Evolutionary conservation across 768 basidiomycete species (phyloP), one percentile per base, ranked within the genome.

Genomic region (Leccinellum luteum): DNA sequence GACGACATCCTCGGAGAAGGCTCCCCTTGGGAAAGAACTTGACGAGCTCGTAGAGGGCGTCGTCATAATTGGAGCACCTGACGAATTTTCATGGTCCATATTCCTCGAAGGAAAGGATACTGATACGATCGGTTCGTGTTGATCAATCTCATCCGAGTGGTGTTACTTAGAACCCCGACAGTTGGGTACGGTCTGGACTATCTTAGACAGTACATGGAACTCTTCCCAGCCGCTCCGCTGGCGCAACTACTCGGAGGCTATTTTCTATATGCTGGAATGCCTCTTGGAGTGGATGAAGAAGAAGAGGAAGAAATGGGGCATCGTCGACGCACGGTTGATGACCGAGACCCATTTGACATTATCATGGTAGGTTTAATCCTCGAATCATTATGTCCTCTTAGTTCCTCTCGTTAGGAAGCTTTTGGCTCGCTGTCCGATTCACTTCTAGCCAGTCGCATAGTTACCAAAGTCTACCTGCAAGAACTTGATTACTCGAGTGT

Each of bases 41-140:
- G 83, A 92, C 43, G 82, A 84, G 17, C 74, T 97, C 31, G 80
- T 91, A 2, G 76, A 82, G 15, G 94, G 94, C 3, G 83, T 85
- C 30, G 81, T 97, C 3, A 73, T 96, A 6, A 76, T 99, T 19
- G 77, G 79, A 15, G 81, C 94, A 9, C 82, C 85, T 0, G 89
- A 97, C 64, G 87, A 92, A 65, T 69, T 87, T 25, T 93, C 90
- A 1, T 99, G 97, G 96, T 78, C 74, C 27, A 70, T 89, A 4
- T 85, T 80, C 59, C 76, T 98, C 45, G 92, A 98, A 66, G 81
- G 84, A 59, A 82, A 76, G 54, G 87, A 98, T 67, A 79, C 75
- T 38, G 84, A 83, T 27, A 78, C 78, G 6, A 76, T 91, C 8
- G 81, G 93, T 92, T 66, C 66, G 83, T 71, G 17, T 51, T 60